Evolutionary conservation across 1,284 basidiomycete species (phyloP).

Genomic region (Ustilago hordei): DNA sequence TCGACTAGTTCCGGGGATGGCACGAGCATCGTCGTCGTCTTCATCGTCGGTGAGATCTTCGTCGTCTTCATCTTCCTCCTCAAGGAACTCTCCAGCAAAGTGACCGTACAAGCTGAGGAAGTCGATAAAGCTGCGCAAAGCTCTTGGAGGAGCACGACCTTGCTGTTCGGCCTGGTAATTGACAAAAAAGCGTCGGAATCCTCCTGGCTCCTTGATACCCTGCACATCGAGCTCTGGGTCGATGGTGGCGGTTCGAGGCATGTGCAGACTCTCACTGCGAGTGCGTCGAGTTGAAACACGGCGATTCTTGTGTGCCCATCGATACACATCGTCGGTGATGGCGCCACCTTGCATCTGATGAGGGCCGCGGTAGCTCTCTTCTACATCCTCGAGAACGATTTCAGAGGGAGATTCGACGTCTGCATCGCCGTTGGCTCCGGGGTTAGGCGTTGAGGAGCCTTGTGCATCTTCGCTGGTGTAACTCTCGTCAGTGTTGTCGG

Average conservation of each 20-base stretch:
- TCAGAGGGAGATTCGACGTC: conserved; percentile 23
- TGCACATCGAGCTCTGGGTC: conserved; percentile 62
- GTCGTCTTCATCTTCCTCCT: conserved; percentile 62
- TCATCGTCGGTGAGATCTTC: conserved; percentile 52
- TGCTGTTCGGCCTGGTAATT: conserved; percentile 60
- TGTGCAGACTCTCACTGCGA: conserved; percentile 63
- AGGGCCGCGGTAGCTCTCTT: conserved; percentile 62
- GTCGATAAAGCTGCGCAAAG: conserved; percentile 67
- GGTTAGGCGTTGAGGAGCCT: conserved; percentile 26
- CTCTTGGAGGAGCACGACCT: conserved; percentile 62
- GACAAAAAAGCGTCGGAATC: conserved; percentile 66
- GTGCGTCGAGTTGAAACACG: conserved; percentile 46
- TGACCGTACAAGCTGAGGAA: conserved; percentile 68
- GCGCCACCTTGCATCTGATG: conserved; percentile 67
- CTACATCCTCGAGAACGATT: conserved; percentile 30
- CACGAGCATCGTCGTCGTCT: conserved; percentile 37
- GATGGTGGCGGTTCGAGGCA: conserved; percentile 62
- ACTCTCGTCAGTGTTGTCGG: conserved; percentile 34
- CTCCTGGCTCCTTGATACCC: conserved; percentile 65
- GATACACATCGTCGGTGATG: conserved; percentile 67
- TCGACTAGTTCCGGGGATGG: conserved; percentile 46
- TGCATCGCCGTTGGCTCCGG: conserved; percentile 5
- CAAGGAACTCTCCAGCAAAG: conserved; percentile 66
- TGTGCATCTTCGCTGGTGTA: conserved; percentile 17
- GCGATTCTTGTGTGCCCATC: conserved; percentile 68